Evolutionary conservation across 768 basidiomycete genomes (phyloP).

Genomic region (Chalciporus chontae): DNA sequence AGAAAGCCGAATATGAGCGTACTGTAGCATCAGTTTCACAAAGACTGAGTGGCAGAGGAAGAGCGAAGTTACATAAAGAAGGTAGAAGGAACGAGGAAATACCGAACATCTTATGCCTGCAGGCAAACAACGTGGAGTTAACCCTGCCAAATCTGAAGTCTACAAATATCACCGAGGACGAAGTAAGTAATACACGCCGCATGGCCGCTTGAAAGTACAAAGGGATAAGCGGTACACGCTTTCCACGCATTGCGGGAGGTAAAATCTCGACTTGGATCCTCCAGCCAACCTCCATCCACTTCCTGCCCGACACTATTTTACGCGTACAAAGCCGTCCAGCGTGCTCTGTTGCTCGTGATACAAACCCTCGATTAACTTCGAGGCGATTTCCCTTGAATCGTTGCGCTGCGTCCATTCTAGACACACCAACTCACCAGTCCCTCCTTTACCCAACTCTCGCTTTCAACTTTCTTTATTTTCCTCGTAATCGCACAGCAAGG

Average conservation of each 20-base stretch:
- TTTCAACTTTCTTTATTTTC: constrained; percentile 19
- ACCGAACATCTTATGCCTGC: constrained; percentile 55
- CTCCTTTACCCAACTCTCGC: constrained; percentile 34
- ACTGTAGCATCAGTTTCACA: constrained; percentile 1
- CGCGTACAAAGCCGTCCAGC: constrained; percentile 26
- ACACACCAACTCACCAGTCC: constrained; percentile 30
- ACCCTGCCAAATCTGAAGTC: constrained; percentile 49
- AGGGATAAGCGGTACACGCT: constrained; percentile 54
- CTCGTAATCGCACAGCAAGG: constrained; percentile 19
- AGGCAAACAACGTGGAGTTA: constrained; percentile 72
- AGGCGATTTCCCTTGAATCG: constrained; percentile 39
- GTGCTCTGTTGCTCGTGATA: constrained; percentile 22
- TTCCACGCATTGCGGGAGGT: constrained; percentile 44
- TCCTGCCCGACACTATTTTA: constrained; percentile 23
- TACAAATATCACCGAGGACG: constrained; percentile 37
- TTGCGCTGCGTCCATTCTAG: constrained; percentile 25
- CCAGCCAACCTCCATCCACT: constrained; percentile 18
- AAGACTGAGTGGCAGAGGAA: constrained; percentile 11
- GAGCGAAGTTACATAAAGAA: constrained; percentile 42
- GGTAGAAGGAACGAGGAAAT: constrained; percentile 26
- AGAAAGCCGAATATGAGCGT: neutral
- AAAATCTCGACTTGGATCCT: constrained; percentile 36
- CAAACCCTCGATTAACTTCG: constrained; percentile 53
- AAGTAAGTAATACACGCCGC: constrained; percentile 30
- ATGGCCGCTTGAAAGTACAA: constrained; percentile 35